Base-by-base conservation (phyloP, 2,329 filamentous ascomycete genomes). In the Nemania serpens region DNA sequence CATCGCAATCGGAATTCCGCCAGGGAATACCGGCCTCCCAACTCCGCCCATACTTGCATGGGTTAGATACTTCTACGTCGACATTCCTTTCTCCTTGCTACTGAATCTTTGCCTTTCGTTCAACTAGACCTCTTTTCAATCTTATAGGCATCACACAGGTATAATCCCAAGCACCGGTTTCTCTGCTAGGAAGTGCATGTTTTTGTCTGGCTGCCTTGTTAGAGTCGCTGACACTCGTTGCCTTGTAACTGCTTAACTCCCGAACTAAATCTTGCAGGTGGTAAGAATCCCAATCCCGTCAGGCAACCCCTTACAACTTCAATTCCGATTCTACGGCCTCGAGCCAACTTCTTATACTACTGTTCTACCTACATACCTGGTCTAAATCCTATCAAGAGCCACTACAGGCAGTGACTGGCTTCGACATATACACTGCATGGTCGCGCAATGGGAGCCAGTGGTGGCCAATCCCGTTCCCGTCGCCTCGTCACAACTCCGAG, bases 381-480 rank as follows among this genome's bases (percentile, higher is more conserved):
- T 12, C 15, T 10, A 12, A 5, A 39, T 39, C 36, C 36, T 10
- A n/a, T n/a, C 15, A 12, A 39, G 11, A n/a, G 36, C 36, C 34
- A 11, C 9, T 33, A n/a, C 10, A 29, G 25, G 25, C 25, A n/a
- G 25, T 34, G 45, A 33, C 18, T 33, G 25, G n/a, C 20, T 39
- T 43, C n/a, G 5, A n/a, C 20, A 22, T 33, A 47, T 13, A 25
- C 10, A 17, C 47, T 17, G 51, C 48, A 20, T 46, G 9, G 15
- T 20, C 22, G 17, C 13, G 42, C 22, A 39, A 58, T 51, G 49
- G 42, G 49, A 52, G 36, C 42, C 46, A 34, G 36, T 25, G 22
- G 47, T 49, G 41, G 53, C 53, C 50, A 63, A 65, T 65, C 36
- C 60, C 59, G 62, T 41, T 57, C 39, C 43, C 48, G 52, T 39